Conservation (phyloP, 2,329 filamentous ascomycete species). For the Didymella lethalis region DNA sequence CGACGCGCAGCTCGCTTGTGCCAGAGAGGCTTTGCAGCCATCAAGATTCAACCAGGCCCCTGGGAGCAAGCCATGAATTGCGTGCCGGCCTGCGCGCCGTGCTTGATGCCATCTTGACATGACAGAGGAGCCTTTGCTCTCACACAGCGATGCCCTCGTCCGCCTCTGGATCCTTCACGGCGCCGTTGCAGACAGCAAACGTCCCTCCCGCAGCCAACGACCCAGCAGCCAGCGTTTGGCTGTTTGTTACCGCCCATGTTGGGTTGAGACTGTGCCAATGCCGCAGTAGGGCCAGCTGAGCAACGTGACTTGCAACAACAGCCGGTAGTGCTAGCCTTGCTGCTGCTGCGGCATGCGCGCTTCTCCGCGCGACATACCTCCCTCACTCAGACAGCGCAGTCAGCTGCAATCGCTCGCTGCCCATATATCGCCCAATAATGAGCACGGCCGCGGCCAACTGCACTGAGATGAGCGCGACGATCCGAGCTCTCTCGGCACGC, state of each 20-base stretch:
- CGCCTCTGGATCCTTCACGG: conserved; percentile 13
- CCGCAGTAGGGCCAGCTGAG: conserved; percentile 23
- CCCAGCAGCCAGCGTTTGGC: conserved; percentile 5
- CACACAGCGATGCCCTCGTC: conserved; percentile 24
- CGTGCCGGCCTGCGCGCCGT: conserved; percentile 32
- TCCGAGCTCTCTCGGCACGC: conserved; percentile 30
- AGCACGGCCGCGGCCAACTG: conserved; percentile 33
- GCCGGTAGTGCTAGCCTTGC: conserved; percentile 16
- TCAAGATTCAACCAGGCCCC: conserved; percentile 32
- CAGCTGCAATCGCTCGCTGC: conserved; percentile 18
- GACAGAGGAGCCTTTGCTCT: conserved; percentile 27
- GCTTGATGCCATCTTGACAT: conserved; percentile 26
- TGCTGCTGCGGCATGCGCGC: conserved; percentile 26
- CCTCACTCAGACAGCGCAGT: conserved; percentile 20
- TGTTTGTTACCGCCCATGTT: conserved; percentile 3
- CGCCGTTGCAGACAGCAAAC: conserved; percentile 36
- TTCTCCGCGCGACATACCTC: conserved; percentile 28
- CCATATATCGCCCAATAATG: conserved; percentile 36
- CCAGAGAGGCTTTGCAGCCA: conserved; percentile 20
- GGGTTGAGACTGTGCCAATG: conserved; percentile 2
- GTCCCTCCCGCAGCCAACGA: conserved; percentile 26
- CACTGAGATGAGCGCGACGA: conserved; percentile 28
- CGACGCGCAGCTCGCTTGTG: conserved; percentile 38
- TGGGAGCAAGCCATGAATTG: conserved; percentile 35
- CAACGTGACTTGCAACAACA: conserved; percentile 34